Evolutionary conservation across 306 rosid genomes (phyloP), one percentile per base, ranked within the genome.

Genomic region (Gastrolobium bilobum): DNA sequence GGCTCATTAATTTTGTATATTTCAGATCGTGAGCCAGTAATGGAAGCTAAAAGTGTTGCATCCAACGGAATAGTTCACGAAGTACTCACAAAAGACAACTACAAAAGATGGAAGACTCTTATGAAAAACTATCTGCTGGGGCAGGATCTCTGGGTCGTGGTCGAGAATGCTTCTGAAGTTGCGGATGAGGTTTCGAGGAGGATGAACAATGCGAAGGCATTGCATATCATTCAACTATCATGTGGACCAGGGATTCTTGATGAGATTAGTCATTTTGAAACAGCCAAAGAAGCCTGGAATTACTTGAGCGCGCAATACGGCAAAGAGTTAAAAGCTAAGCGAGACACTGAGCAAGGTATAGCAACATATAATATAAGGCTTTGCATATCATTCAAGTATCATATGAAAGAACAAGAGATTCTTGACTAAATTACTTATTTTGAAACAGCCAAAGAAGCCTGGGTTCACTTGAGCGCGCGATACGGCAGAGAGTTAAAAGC

Each of bases 11-110:
- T 20, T 20, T 20, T 20, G 26, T 20, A 20, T 20, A 20, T 20
- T 20, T 20, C 26, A 20, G 26, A 20, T 1, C 1, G 26, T 20
- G 26, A 37, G 9, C 5, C 4, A 65, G 34, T 65, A 38, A 39
- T 39, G 64, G 47, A 29, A 40, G 15, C 6, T 30, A 52, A 34
- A 2, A 11, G n/a, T 9, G 3, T 3, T n/a, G 39, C 39, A 34
- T 7, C 75, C 4, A 2, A 52, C 1, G 80, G 64, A 10, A 68
- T 75, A 7, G 52, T 82, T 75, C 66, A 29, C 6, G 81, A 82
- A 59, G 29, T 6, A 4, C 68, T 76, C 11, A 68, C 33, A 3
- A 68, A 69, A 42, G 73, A 68, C 26, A 82, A 82, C 44, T 82
- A 68, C 7, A 6, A 14, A 2, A 34, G 40, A 31, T 82, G 85